These are phyloP conservation scores for Fusarium tanahbumbuense DNA, from an alignment of 2,329 filamentous ascomycete species.

Conservation along the genomic window DNA sequence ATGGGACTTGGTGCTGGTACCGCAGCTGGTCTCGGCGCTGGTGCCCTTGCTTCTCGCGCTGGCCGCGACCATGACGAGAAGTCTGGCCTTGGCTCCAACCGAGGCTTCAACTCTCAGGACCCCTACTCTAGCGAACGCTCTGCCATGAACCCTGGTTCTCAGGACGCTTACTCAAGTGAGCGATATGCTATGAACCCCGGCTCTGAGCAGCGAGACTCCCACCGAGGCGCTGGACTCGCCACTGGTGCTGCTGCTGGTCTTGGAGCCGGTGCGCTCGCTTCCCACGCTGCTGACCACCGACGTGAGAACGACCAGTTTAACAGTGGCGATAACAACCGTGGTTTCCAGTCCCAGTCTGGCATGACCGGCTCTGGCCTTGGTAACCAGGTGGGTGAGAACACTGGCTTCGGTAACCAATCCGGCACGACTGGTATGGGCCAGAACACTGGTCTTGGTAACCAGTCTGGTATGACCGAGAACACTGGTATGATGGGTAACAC, in stretches of 20 bases:
- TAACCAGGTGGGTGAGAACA: not conserved
- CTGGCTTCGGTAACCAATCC: not conserved
- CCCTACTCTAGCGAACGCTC: not conserved
- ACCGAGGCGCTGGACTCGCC: not conserved
- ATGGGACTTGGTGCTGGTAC: constrained; percentile 2
- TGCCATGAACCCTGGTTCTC: not conserved
- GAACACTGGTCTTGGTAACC: not conserved
- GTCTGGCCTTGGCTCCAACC: constrained; percentile 1
- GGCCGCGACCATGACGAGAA: not conserved
- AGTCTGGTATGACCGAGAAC: not conserved
- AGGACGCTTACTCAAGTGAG: not conserved
- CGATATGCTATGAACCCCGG: not conserved
- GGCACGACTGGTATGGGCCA: not conserved
- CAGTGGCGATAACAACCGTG: not conserved
- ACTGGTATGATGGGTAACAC: not conserved
- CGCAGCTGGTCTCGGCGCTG: not conserved
- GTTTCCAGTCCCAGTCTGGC: not conserved
- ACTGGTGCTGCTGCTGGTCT: constrained; percentile 22
- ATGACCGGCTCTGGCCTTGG: not conserved
- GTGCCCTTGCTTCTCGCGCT: not conserved
- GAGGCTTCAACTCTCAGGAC: not conserved
- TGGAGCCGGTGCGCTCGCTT: constrained; percentile 21
- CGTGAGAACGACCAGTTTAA: not conserved
- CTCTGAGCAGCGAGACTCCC: not conserved
- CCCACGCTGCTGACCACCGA: not conserved